These are phyloP conservation scores for Collybia nuda DNA, from an alignment of 768 basidiomycete species.

Conservation along the genomic window DNA sequence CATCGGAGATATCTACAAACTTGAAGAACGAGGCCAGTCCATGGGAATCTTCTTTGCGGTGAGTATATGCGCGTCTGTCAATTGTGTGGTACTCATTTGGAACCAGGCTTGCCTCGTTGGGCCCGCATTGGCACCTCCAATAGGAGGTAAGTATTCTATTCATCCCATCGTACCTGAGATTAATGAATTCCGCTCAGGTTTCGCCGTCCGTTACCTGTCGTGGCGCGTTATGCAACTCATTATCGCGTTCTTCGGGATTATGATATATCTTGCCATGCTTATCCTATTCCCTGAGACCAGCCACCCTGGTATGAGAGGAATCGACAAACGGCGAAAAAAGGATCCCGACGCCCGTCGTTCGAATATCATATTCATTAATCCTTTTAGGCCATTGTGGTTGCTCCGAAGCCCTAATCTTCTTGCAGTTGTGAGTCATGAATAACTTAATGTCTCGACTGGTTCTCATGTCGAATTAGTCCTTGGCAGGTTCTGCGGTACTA, in stretches of 20 bases:
- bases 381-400: conserved; percentile 48
- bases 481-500: conserved; percentile 28
- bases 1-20: conserved; percentile 58
- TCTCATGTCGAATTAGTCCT: conserved; percentile 15
- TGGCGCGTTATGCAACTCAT: conserved; percentile 62
- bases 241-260: conserved; percentile 39
- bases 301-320: conserved; percentile 55
- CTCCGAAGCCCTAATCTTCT: conserved; percentile 62
- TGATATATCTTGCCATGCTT: conserved; percentile 37
- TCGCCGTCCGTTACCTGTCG: conserved; percentile 57
- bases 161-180: background rate
- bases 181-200: conserved; percentile 28
- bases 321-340: conserved; percentile 40
- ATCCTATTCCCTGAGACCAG: conserved; percentile 66
- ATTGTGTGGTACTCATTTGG: background rate
- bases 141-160: conserved; percentile 40
- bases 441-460: background rate
- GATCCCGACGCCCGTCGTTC: conserved; percentile 13
- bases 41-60: conserved; percentile 38
- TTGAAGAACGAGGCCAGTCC: conserved; percentile 52
- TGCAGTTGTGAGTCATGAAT: conserved; percentile 41
- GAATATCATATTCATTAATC: conserved; percentile 54
- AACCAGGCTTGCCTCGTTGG: conserved; percentile 53
- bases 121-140: conserved; percentile 58
- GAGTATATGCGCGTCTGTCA: background rate